These are phyloP conservation scores for Patellaria atrata DNA, from an alignment of 495 filamentous ascomycete genomes.

Conservation along the genomic window DNA sequence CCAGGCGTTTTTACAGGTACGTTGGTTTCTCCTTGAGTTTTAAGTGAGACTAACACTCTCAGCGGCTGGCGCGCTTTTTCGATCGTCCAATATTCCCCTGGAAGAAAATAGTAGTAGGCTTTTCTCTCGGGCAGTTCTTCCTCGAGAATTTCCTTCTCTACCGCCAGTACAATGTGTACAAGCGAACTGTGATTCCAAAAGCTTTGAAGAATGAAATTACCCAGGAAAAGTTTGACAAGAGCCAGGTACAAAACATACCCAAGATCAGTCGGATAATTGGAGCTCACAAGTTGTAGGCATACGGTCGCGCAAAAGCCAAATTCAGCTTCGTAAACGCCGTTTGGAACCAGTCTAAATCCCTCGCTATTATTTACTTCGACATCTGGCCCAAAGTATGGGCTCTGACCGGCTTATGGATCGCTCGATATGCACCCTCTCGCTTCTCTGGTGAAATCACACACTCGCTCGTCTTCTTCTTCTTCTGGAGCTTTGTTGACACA, in stretches of 20 bases:
- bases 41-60: constrained; percentile 6
- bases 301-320: constrained; percentile 87
- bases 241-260: constrained; percentile 45
- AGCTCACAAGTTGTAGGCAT: constrained; percentile 41
- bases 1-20: constrained; percentile 23
- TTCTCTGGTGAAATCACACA: constrained; percentile 90
- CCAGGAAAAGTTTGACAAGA: constrained; percentile 85
- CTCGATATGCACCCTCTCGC: constrained; percentile 54
- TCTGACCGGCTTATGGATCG: constrained; percentile 57
- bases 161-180: constrained; percentile 75
- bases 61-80: constrained; percentile 77
- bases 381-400: constrained; percentile 82
- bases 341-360: constrained; percentile 73
- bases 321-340: constrained; percentile 66
- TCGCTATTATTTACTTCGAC: constrained; percentile 79
- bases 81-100: constrained; percentile 90
- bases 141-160: constrained; percentile 74
- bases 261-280: background rate
- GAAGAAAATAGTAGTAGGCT: constrained; percentile 90
- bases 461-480: constrained; percentile 80
- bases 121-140: constrained; percentile 74
- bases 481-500: constrained; percentile 68
- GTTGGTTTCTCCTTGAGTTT: background rate
- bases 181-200: constrained; percentile 64
- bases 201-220: constrained; percentile 75